These are phyloP conservation scores for Dendrobium catenatum DNA, from an alignment of 106 monocot genomes.

Conservation along the genomic window DNA sequence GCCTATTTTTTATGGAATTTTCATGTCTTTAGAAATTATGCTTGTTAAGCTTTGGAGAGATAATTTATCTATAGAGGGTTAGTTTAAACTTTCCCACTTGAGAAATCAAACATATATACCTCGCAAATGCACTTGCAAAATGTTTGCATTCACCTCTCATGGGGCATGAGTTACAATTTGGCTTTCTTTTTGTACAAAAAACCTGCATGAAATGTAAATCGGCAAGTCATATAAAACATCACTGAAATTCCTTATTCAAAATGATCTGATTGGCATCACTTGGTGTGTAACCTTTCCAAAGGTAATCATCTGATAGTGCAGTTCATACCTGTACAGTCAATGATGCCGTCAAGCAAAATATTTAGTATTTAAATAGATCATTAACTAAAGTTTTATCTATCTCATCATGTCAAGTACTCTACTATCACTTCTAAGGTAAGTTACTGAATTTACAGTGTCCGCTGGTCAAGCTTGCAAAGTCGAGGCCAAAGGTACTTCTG, in stretches of 20 bases:
- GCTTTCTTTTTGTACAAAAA: constrained; percentile 78
- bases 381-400: background rate
- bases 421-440: background rate
- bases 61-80: background rate
- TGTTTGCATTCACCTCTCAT: constrained; percentile 75
- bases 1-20: background rate
- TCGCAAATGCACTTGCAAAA: constrained; percentile 79
- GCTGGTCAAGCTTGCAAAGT: constrained; percentile 57
- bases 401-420: background rate
- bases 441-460: constrained; percentile 35
- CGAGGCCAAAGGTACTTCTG: constrained; percentile 74
- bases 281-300: constrained; percentile 54
- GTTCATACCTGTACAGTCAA: constrained; percentile 50
- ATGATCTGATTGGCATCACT: background rate
- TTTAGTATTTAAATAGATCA: background rate
- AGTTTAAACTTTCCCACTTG: background rate
- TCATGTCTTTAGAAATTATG: background rate
- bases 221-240: constrained; percentile 8
- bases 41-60: background rate
- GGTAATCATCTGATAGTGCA: constrained; percentile 78
- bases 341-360: background rate
- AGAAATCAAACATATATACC: constrained; percentile 19
- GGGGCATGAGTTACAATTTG: constrained; percentile 75
- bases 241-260: background rate
- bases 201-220: constrained; percentile 35